Percentiles rank a stretch among this genome's conserved stretches.
Conservation (phyloP, 1,139 yeast genomes). For the Protomyces inundatus region DNA sequence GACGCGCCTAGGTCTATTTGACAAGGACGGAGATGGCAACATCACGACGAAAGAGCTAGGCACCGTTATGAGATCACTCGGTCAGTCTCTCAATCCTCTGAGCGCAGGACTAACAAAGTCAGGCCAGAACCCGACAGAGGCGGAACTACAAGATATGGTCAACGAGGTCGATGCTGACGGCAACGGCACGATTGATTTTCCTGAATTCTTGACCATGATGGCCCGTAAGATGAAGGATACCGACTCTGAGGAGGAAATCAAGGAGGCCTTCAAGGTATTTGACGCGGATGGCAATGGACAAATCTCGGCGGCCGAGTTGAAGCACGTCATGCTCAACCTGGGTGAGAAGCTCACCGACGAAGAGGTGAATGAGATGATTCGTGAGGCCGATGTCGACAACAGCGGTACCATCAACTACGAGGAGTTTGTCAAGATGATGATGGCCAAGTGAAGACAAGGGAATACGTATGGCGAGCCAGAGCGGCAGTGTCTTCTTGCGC, state of each 20-base stretch:
- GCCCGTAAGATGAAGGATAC: constrained; percentile 96
- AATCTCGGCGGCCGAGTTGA: constrained; percentile 91
- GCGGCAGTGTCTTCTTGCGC: neutral
- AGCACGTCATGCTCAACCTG: constrained; percentile 92
- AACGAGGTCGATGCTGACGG: constrained; percentile 95
- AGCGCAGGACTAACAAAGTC: too few species aligned
- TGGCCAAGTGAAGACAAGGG: constrained; percentile 33
- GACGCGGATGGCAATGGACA: constrained; percentile 93
- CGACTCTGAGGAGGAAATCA: constrained; percentile 92
- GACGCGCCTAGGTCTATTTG: constrained; percentile 18
- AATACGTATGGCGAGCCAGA: neutral
- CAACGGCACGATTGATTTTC: constrained; percentile 65
- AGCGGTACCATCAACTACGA: constrained; percentile 95
- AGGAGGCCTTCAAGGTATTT: constrained; percentile 89
- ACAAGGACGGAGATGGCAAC: constrained; percentile 79
- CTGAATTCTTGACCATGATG: constrained; percentile 66
- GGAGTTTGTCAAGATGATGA: constrained; percentile 79
- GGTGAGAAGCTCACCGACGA: constrained; percentile 95
- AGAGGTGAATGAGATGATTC: constrained; percentile 93
- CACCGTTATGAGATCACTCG: constrained; percentile 95
- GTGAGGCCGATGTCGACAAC: constrained; percentile 65
- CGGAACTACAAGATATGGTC: constrained; percentile 92
- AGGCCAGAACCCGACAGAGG: constrained; percentile 82
- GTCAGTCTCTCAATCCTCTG: constrained; percentile 37
- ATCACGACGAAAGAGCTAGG: constrained; percentile 95